Base-by-base conservation (phyloP, 2,329 filamentous ascomycete genomes). In the Trichoderma sp. region DNA sequence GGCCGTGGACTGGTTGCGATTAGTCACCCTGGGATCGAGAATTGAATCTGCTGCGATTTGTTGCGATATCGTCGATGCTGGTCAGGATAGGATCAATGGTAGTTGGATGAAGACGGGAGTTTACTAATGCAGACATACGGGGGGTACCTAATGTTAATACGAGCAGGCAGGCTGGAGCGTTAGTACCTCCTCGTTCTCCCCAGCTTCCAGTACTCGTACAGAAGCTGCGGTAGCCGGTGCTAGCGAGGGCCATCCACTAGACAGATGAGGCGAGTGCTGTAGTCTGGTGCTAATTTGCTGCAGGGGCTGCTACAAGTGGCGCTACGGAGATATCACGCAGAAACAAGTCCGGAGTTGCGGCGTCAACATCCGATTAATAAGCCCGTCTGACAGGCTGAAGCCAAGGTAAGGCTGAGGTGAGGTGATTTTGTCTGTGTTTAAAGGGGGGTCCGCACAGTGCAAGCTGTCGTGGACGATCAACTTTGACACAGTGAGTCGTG, bases 101-200 rank as follows among this genome's bases (percentile, higher is more conserved):
- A 34, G 66, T 61, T 61, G 66, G 32, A 51, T 69, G 66, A 69
- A 51, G 66, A 61, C 58, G 36, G 9, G 15, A 43, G 66, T 30
- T 69, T 69, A 69, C 56, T 69, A 69, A 69, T 69, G 66, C 66
- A 51, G 47, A n/a, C 30, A 28, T 34, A 56, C 47, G 47, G 47
- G 61, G 62, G 63, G 43, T 56, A 43, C 58, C 58, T 62, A 26
- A 39, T 11, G 61, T 47, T 39, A 62, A 36, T 51, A 57, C 14
- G 36, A 47, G 15, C 21, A 18, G 26, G 36, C 60, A 47, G 60
- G 14, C 26, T 28, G 56, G 26, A 65, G 47, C 62, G 7, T 34
- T n/a, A 56, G 63, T 53, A 65, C 63, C 43, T n/a, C 39, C 32
- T 36, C 34, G 34, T 36, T 7, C 15, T 47, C 43, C 43, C 43